Percentiles rank a stretch among this genome's conserved stretches.
These are phyloP conservation scores for Rhizopus delemar DNA, from an alignment of 371 early-diverging fungal species.

Conservation along the genomic window DNA sequence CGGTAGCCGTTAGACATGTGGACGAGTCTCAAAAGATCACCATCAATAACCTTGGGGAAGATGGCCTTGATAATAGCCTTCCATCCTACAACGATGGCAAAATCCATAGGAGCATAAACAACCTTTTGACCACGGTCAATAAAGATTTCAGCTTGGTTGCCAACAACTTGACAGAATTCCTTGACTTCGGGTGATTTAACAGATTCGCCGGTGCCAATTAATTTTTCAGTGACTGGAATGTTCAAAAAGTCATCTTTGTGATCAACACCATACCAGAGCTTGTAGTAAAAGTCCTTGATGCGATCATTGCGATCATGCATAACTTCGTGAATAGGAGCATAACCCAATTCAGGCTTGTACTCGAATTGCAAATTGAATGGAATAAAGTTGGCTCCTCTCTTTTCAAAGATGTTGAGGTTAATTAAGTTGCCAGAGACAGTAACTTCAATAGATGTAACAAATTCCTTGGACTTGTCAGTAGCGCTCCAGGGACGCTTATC, in stretches of 20 bases:
- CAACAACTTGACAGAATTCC: constrained; percentile 87
- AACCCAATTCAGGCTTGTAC: constrained; percentile 81
- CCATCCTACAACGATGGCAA: constrained; percentile 94
- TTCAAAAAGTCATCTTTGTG: constrained; percentile 55
- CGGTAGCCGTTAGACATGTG: constrained; percentile 95
- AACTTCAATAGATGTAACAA: constrained; percentile 65
- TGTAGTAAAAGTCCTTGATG: constrained; percentile 90
- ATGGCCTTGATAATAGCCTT: constrained; percentile 91
- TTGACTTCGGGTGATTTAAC: constrained; percentile 68
- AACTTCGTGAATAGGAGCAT: constrained; percentile 88
- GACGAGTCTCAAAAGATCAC: constrained; percentile 89
- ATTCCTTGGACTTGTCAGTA: constrained; percentile 55
- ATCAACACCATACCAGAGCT: constrained; percentile 80
- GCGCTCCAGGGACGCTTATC: constrained; percentile 66
- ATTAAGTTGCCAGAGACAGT: constrained; percentile 65
- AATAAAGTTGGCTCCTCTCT: constrained; percentile 64
- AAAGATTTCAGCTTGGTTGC: constrained; percentile 90
- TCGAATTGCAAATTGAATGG: constrained; percentile 78
- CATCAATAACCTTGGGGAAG: constrained; percentile 92
- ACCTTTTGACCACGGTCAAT: constrained; percentile 63
- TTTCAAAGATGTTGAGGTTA: constrained; percentile 72
- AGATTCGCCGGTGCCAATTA: constrained; percentile 65
- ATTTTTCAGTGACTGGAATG: constrained; percentile 59
- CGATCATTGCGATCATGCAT: constrained; percentile 93
- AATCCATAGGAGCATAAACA: constrained; percentile 89